Conservation (phyloP, 2,329 filamentous ascomycete genomes). For the Claviceps spartinae region DNA sequence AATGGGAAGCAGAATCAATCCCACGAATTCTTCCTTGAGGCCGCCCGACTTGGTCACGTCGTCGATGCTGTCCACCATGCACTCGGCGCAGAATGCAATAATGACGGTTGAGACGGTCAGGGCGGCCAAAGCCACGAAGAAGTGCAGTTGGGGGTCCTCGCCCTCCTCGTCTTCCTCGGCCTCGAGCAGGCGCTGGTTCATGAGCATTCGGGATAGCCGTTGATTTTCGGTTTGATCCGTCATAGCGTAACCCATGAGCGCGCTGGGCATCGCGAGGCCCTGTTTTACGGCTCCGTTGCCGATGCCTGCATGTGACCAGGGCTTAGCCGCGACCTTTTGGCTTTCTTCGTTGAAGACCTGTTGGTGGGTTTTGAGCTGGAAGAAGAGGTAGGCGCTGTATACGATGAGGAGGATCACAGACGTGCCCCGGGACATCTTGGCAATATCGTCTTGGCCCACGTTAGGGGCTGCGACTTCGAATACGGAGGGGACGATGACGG, state of each 20-base stretch:
- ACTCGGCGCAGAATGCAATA: conserved; percentile 71
- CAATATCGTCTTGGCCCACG: conserved; percentile 35
- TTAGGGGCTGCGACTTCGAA: conserved; percentile 44
- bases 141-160: conserved; percentile 61
- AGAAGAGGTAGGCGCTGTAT: conserved; percentile 73
- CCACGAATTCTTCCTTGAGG: conserved; percentile 62
- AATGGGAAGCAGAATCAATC: conserved; percentile 67
- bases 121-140: conserved; percentile 57
- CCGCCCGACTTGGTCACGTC: conserved; percentile 45
- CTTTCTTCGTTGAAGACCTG: conserved; percentile 68
- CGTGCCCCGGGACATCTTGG: conserved; percentile 56
- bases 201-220: conserved; percentile 31
- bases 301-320: conserved; percentile 23
- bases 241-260: conserved; percentile 23
- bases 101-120: conserved; percentile 61
- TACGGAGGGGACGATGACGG: conserved; percentile 79
- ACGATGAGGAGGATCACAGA: conserved; percentile 71
- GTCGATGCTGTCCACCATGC: conserved; percentile 62
- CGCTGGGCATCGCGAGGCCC: conserved; percentile 26
- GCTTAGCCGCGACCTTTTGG: conserved; percentile 57
- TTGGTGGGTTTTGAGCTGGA: conserved; percentile 79
- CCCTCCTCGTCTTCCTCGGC: conserved; percentile 51
- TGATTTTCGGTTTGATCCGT: conserved; percentile 24
- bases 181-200: conserved; percentile 22
- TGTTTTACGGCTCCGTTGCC: conserved; percentile 22